Percentiles rank a stretch among this genome's conserved stretches.
Evolutionary conservation across 768 basidiomycete genomes (phyloP).

Genomic region (Xerocomellus chrysenteron): DNA sequence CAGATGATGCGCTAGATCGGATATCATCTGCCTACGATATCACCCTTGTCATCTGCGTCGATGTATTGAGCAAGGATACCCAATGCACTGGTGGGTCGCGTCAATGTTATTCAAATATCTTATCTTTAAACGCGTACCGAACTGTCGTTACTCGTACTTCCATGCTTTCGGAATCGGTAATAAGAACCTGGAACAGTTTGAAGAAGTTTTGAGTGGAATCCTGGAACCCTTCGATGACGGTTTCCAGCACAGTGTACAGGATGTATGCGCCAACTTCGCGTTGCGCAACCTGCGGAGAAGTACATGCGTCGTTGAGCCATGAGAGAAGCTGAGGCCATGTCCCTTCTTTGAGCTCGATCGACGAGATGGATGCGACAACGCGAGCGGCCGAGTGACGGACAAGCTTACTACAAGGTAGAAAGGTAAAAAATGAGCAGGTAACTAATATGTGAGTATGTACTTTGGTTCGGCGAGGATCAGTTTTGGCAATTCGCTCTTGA

Average conservation of each 20-base stretch:
- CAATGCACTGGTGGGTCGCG: conserved; percentile 54
- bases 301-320: conserved; percentile 78
- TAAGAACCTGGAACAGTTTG: conserved; percentile 68
- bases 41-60: conserved; percentile 79
- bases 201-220: conserved; percentile 73
- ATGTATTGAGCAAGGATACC: conserved; percentile 94
- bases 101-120: conserved; percentile 1
- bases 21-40: conserved; percentile 59
- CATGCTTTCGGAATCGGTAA: conserved; percentile 80
- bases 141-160: conserved; percentile 92
- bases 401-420: conserved; percentile 56
- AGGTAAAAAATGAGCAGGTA: background rate
- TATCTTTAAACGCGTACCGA: conserved; percentile 42
- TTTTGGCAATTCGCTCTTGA: conserved; percentile 82
- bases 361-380: conserved; percentile 89
- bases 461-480: conserved; percentile 74
- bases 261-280: conserved; percentile 93
- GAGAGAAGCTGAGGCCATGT: conserved; percentile 88
- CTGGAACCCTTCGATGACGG: conserved; percentile 86
- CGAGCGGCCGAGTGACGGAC: conserved; percentile 93
- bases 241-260: conserved; percentile 88
- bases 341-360: conserved; percentile 76
- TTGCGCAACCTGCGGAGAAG: conserved; percentile 63
- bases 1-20: background rate
- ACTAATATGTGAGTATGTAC: conserved; percentile 43